Evolutionary conservation across 2,329 filamentous ascomycete genomes (phyloP), one percentile per base, ranked within the genome.

Genomic region (Penicillium polonicum): DNA sequence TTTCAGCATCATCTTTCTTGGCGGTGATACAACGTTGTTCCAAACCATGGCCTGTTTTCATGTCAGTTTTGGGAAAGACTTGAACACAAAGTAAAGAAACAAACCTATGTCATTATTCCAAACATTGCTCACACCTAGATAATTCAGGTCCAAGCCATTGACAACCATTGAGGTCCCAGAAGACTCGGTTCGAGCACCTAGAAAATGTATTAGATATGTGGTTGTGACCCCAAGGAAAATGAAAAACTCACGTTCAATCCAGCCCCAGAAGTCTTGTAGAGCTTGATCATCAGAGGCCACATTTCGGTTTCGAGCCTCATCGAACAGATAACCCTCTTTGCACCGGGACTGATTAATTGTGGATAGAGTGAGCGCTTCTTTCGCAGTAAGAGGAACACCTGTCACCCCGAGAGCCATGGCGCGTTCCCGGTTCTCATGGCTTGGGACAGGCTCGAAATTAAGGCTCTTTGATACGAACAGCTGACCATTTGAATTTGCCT

Each of bases 211-310:
- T 49, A 66, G 63, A 44, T 2, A 15, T 19, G 21, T 12, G 36
- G 31, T 9, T 48, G 8, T 10, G 10, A 31, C 12, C 4, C 9
- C 9, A 25, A 10, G 21, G 21, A 12, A 35, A 23, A 4, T 4
- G 9, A n/a, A 17, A 3, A 23, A 65, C 77, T 65, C 67, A 78
- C 83, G 79, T 59, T 81, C 75, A 35, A 87, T 72, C 69, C 84
- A 83, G 44, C 77, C 78, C 85, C 85, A 88, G 35, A 87, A 76
- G 7, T 82, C 80, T 52, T 83, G 80, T 5, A 88, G 74, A 69
- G 79, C 79, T 46, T 78, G 78, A 63, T 87, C 80, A 51, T 86
- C 83, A 2, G 77, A 72, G 4, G 85, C 73, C 27, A 88, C 81
- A 8, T 74, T 69, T 60, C 79, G 79, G 62, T 88, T 88, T 53